Evolutionary conservation across 805 yeast genomes (phyloP).

Genomic region (Candida yuanshanica): DNA sequence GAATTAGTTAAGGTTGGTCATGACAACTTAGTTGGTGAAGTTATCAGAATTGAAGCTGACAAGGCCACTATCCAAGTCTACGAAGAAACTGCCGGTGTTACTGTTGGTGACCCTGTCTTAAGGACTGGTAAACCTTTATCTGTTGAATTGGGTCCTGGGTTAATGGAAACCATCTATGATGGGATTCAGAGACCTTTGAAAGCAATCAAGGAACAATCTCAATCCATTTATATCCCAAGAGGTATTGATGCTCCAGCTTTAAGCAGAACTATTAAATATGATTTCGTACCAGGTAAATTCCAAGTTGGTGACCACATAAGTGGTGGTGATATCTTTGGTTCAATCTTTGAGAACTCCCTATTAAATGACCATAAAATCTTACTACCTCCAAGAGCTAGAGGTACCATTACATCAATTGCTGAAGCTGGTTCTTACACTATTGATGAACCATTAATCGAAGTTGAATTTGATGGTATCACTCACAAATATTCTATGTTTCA

Average conservation of each 20-base stretch:
- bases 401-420: constrained; percentile 89
- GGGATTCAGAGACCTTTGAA: constrained; percentile 99
- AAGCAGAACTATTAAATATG: constrained; percentile 74
- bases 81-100: constrained; percentile 99
- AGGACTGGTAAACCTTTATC: constrained; percentile 99
- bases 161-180: constrained; percentile 98
- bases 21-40: constrained; percentile 95
- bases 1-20: constrained; percentile 98
- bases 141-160: constrained; percentile 98
- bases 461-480: constrained; percentile 88
- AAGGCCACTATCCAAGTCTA: constrained; percentile 98
- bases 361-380: constrained; percentile 89
- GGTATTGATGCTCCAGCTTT: constrained; percentile 98
- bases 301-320: constrained; percentile 96
- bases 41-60: constrained; percentile 92
- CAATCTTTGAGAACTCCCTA: constrained; percentile 89
- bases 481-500: constrained; percentile 89
- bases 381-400: constrained; percentile 97
- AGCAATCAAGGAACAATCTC: constrained; percentile 80
- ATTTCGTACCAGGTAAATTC: constrained; percentile 72
- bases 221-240: constrained; percentile 96
- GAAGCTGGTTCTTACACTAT: constrained; percentile 86
- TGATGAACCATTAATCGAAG: constrained; percentile 85
- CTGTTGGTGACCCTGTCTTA: constrained; percentile 97
- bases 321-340: constrained; percentile 97